Base-by-base conservation (phyloP, 2,329 filamentous ascomycete genomes). In the Cercospora zeina region DNA sequence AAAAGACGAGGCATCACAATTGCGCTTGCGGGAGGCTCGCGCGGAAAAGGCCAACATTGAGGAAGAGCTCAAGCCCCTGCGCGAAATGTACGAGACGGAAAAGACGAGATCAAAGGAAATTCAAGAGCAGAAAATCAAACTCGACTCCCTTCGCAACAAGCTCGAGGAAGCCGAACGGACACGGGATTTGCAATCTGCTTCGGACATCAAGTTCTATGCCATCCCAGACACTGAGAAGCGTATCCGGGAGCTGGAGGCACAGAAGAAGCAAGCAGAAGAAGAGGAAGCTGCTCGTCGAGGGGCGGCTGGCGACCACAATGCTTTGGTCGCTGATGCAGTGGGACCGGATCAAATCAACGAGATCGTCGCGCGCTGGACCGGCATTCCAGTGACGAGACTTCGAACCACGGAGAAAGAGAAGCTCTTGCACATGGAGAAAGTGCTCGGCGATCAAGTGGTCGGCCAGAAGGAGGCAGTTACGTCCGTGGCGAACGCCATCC, bases 321-420 rank as follows among this genome's bases (percentile, higher is more conserved):
- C 90, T 24, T 88, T 97, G 76, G 85, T 97, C 59, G 96, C 93
- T 2, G 95, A 99, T 74, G 85, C 95, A 51, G 95, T 99, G 68
- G 95, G 95, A 5, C 92, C 93, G 10, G 95, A 99, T 67, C 93
- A 99, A 77, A 99, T 99, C 83, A 97, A 99, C 75, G 93, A 97
- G 74, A 99, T 99, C 65, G 95, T 99, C 58, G 89, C 90, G 59
- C 88, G 92, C 64, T 97, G 93, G 91, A 99, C 95, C n/a, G 95
- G 95, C 67, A 99, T 99, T 70, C 95, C 95, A 1, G 91, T 99
- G 62, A 97, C 92, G 4, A 85, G 93, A 65, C 87, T 99, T 42
- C 93, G 90, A 80, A 97, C 95, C 0, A 90, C 92, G 0, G 95
- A 99, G 79, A 97, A 96, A 79, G 95, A 99, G 76, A 97, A 97